Percentiles rank a stretch among this genome's conserved stretches.
phyloP scores from a whole-genome alignment of 257 asterid genomes.

The Solanum rostratum region DNA sequence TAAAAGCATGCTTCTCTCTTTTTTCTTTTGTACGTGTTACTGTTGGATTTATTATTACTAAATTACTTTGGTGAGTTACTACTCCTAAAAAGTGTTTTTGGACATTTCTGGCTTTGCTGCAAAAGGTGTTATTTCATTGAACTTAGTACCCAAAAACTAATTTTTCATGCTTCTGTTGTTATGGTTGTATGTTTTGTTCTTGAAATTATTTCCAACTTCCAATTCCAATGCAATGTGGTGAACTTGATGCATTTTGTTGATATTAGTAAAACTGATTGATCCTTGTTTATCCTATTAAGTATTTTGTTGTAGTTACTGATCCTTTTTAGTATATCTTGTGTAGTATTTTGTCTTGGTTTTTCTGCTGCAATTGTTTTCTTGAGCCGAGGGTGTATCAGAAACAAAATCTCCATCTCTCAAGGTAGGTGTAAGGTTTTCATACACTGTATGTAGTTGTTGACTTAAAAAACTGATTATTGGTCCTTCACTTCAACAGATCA shows the following conservation, averaged over 20 bases:
- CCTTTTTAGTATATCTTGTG: too few species aligned
- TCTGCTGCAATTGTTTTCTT: not conserved
- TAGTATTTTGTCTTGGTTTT: not conserved
- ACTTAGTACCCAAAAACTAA: not conserved
- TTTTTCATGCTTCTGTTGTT: not conserved
- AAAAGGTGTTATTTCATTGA: not conserved
- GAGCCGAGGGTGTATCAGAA: not conserved
- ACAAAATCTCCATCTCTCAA: not conserved
- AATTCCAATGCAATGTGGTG: not conserved
- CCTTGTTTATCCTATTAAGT: not conserved
- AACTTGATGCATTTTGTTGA: not conserved
- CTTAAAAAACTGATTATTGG: not conserved
- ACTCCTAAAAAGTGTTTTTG: not conserved
- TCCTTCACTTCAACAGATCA: conserved; percentile 10
- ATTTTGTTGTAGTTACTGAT: not conserved
- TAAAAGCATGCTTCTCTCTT: not conserved
- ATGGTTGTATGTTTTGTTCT: not conserved
- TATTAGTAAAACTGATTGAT: not conserved
- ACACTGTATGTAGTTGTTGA: not conserved
- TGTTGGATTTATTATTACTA: not conserved
- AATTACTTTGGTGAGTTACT: not conserved
- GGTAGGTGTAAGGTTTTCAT: not conserved
- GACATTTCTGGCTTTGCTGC: not conserved
- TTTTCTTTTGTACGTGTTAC: not conserved
- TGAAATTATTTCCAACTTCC: not conserved